Conservation (phyloP, 2,329 filamentous ascomycete genomes). For the Madurella fahalii region DNA sequence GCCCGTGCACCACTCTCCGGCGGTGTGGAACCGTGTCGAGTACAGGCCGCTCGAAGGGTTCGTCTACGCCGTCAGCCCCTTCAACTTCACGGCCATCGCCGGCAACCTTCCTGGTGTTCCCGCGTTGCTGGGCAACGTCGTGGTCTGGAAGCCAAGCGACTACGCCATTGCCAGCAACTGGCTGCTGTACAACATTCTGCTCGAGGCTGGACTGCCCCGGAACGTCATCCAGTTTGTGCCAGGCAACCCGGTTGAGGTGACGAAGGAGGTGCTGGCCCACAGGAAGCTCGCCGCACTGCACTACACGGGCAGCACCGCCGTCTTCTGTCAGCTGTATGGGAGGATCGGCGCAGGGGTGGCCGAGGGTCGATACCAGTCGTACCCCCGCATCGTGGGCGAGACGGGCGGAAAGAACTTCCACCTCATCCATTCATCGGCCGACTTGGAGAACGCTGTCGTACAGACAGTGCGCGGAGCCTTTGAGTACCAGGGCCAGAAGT, state of each 20-base stretch:
- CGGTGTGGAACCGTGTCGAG: conserved; percentile 89
- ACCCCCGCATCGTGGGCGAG: conserved; percentile 52
- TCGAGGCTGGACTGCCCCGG: conserved; percentile 84
- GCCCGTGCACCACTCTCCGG: conserved; percentile 74
- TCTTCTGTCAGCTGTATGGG: conserved; percentile 86
- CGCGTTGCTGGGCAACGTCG: conserved; percentile 88
- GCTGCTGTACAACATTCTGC: conserved; percentile 82
- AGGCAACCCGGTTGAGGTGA: conserved; percentile 80
- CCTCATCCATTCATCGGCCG: conserved; percentile 44
- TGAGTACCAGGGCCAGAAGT: conserved; percentile 51
- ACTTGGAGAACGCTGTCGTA: conserved; percentile 42
- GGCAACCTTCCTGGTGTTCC: conserved; percentile 81
- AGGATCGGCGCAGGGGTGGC: conserved; percentile 79
- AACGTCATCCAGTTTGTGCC: conserved; percentile 93
- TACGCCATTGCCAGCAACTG: conserved; percentile 85
- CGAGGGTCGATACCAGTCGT: conserved; percentile 75
- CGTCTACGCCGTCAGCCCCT: conserved; percentile 89
- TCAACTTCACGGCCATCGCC: conserved; percentile 96
- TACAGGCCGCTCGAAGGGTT: conserved; percentile 90
- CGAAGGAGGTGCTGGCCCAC: conserved; percentile 70
- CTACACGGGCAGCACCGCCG: conserved; percentile 88
- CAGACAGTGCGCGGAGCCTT: conserved; percentile 47
- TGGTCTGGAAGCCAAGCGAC: conserved; percentile 95
- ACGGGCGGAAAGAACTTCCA: conserved; percentile 53
- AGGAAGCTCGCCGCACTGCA: conserved; percentile 84